Evolutionary conservation across 306 rosid genomes (phyloP), one percentile per base, ranked within the genome.

Genomic region (Cajanus cajan): DNA sequence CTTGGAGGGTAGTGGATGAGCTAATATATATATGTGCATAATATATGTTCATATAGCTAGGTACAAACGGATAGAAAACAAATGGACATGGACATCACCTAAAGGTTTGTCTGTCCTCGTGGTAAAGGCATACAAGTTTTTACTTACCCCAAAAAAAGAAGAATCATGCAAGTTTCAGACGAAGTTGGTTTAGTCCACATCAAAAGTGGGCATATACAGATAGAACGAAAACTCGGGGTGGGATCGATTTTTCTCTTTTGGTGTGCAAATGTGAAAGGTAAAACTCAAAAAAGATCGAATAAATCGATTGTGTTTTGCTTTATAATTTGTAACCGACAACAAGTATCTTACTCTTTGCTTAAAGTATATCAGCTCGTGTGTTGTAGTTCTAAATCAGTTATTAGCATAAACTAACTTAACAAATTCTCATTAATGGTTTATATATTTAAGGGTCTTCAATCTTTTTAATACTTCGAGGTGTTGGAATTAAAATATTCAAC

Each of bases 41-140:
- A 51, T 54, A 57, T 33, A 61, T 9, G 10, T 33, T 33, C 24
- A 61, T 59, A 58, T 59, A n/a, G n/a, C n/a, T n/a, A 8, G 4
- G 43, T 18, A 63, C 73, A 80, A 76, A 83, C 71, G 54, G 72
- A 76, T 44, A 70, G 64, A 69, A 76, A 80, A 81, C 83, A 86
- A 61, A 21, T 52, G 12, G 87, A 87, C 44, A 45, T 67, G 64
- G 86, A 88, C 85, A 48, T 79, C 39, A 67, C 88, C 44, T 61
- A 28, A 61, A 73, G n/a, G 82, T 21, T 68, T 71, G 85, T 82
- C 77, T 86, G 74, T 52, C 67, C 75, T 68, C 48, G 63, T 68
- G 86, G 74, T 40, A 33, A 78, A 70, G 64, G 37, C 69, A 67
- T 71, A 58, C 66, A 79, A 61, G 55, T 59, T 78, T 55, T 70